Evolutionary conservation across 2,329 filamentous ascomycete species (phyloP).

Genomic region (Xylaria sp.): DNA sequence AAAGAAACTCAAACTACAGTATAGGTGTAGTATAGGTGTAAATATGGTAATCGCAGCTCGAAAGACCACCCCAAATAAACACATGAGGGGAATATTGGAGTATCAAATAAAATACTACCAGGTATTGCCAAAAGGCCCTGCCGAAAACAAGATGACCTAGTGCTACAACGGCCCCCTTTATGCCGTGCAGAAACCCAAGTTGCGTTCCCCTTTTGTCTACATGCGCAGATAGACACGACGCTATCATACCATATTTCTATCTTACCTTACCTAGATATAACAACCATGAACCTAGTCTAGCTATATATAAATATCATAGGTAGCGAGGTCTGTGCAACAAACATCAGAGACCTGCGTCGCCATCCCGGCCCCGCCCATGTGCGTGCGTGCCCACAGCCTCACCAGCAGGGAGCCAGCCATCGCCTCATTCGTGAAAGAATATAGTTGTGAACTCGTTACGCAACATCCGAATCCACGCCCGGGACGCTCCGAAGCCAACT

Average conservation of each 20-base stretch:
- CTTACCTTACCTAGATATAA: not conserved
- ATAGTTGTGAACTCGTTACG: slow-evolving; percentile 9
- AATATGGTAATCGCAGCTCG: not conserved
- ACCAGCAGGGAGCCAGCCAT: not conserved
- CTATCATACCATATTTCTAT: not conserved
- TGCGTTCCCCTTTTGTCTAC: too few relatives aligned
- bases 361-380: not conserved
- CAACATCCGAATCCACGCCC: not conserved
- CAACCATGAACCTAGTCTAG: not conserved
- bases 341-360: not conserved
- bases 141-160: not conserved
- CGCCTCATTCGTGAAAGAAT: not conserved
- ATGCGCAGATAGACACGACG: not conserved
- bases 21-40: too few relatives aligned
- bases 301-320: too few relatives aligned
- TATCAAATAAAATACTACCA: not conserved
- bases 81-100: not conserved
- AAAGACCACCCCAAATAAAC: not conserved
- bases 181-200: not conserved
- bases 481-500: not conserved
- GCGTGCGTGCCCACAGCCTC: not conserved
- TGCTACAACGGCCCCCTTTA: not conserved
- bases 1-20: not conserved
- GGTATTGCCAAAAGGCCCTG: not conserved
- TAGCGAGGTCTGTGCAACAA: too few relatives aligned